Conservation (phyloP, 2,329 filamentous ascomycete species). For the Fusarium nelsonii region DNA sequence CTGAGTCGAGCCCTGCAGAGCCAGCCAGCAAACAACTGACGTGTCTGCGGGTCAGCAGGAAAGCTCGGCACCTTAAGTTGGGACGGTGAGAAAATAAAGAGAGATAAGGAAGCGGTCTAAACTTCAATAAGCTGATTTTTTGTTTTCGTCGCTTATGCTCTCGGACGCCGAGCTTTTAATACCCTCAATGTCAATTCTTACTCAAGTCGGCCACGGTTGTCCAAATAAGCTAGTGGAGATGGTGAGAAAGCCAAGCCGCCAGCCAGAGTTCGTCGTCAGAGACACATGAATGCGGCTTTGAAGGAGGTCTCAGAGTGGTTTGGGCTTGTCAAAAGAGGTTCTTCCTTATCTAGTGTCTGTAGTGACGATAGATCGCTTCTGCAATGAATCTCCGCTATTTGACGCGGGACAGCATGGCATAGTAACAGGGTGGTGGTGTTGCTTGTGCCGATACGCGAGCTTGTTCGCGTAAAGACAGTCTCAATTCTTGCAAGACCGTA, state of each 20-base stretch:
- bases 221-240: slow-evolving; percentile 8
- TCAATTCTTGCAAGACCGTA: no score
- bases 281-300: not conserved
- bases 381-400: not conserved
- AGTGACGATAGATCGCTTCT: not conserved
- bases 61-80: not conserved
- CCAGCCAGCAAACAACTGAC: slow-evolving; percentile 1
- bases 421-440: not conserved
- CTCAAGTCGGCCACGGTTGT: not conserved
- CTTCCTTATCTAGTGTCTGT: not conserved
- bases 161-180: not conserved
- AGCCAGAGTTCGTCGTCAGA: not conserved
- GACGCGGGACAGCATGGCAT: not conserved
- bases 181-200: not conserved
- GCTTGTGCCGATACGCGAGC: not conserved
- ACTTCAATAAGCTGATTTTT: not conserved
- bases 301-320: not conserved
- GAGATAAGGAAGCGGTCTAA: not conserved
- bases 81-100: not conserved
- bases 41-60: slow-evolving; percentile 4
- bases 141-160: not conserved
- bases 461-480: not conserved
- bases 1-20: not conserved
- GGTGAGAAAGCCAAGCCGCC: not conserved
- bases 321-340: not conserved